Conservation (phyloP, 2,329 filamentous ascomycete species). For the Penicillium sp. region DNA sequence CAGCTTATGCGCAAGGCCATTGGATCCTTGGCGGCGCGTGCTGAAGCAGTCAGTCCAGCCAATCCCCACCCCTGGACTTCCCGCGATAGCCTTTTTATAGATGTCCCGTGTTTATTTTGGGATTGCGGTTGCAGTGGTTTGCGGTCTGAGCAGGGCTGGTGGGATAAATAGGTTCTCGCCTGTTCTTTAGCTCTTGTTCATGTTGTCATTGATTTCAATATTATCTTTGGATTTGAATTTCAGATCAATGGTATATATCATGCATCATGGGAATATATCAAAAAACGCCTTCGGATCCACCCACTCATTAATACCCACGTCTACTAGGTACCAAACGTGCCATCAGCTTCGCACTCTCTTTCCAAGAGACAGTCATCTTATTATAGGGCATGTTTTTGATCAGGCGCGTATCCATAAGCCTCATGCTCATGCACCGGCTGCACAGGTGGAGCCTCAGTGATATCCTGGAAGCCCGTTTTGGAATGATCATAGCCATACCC, state of each 20-base stretch:
- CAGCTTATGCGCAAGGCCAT: neutral
- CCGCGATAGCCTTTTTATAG: too few relatives aligned
- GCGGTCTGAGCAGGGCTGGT: neutral
- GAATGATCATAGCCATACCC: conserved; percentile 12
- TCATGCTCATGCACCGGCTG: neutral
- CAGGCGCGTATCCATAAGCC: conserved; percentile 3
- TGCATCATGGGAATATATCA: neutral
- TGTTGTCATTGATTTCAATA: neutral
- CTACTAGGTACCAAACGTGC: neutral
- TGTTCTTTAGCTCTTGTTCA: neutral
- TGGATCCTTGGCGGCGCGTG: conserved; percentile 17
- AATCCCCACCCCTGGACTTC: too few relatives aligned
- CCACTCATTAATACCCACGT: neutral
- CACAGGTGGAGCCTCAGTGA: conserved; percentile 6
- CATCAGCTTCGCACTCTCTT: neutral
- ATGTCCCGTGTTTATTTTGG: neutral
- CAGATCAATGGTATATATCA: neutral
- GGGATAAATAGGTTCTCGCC: conserved; percentile 4
- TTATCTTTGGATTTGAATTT: neutral
- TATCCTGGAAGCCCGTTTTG: conserved; percentile 7
- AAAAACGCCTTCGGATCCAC: neutral
- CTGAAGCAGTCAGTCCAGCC: conserved; percentile 11
- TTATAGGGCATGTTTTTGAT: conserved; percentile 9
- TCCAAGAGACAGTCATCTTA: neutral
- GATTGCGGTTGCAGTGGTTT: neutral